phyloP scores from a whole-genome alignment of 176 grass and related monocot genomes.

The Pontederia crassipes region DNA sequence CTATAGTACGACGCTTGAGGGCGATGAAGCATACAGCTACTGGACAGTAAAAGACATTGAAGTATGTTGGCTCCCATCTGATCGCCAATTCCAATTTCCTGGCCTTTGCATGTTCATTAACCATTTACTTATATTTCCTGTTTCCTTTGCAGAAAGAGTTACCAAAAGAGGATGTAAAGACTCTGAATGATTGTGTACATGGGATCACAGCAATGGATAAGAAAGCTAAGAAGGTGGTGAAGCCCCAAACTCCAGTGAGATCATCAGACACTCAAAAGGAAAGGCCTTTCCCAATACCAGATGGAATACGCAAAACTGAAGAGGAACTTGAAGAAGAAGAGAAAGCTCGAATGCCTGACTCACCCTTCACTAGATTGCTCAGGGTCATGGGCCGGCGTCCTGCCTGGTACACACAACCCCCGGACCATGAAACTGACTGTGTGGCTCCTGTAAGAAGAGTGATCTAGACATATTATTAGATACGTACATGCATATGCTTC shows the following conservation, averaged over 20 bases:
- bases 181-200: conserved; percentile 48
- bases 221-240: conserved; percentile 30
- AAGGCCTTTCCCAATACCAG: conserved; percentile 49
- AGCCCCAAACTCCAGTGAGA: neutral
- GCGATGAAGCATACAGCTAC: conserved; percentile 75
- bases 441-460: neutral
- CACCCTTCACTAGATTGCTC: conserved; percentile 54
- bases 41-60: conserved; percentile 82
- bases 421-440: conserved; percentile 18
- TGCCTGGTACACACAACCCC: conserved; percentile 43
- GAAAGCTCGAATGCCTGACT: conserved; percentile 50
- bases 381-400: conserved; percentile 52
- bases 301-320: conserved; percentile 48
- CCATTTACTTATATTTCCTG: neutral
- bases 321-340: conserved; percentile 70
- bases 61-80: conserved; percentile 18
- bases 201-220: conserved; percentile 32
- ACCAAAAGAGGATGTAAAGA: conserved; percentile 22
- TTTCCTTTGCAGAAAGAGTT: conserved; percentile 26
- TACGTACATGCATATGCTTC: too few relatives aligned
- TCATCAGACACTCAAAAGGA: conserved; percentile 16
- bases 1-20: conserved; percentile 66
- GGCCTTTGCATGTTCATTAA: neutral
- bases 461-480: neutral
- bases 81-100: neutral